phyloP scores from a whole-genome alignment of 1,284 basidiomycete genomes.

The Cryptococcus floricola region DNA sequence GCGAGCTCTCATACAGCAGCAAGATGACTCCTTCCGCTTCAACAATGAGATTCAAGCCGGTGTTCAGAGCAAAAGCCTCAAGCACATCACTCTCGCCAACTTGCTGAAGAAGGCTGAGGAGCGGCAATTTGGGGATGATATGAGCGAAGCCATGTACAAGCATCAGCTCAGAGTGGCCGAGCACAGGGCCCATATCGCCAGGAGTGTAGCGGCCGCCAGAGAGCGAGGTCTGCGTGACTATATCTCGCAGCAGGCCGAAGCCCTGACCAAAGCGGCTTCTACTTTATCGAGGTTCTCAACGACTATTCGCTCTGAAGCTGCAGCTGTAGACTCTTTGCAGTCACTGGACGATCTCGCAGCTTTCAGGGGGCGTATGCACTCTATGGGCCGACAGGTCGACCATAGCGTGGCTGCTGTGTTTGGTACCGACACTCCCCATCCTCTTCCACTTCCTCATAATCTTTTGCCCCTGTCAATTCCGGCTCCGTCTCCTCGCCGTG shows the following conservation, averaged over 20 bases:
- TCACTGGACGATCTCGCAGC: background rate
- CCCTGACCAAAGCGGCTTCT: conserved; percentile 54
- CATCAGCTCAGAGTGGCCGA: conserved; percentile 13
- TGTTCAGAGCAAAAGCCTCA: conserved; percentile 67
- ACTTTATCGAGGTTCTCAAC: conserved; percentile 11
- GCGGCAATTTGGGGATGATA: conserved; percentile 60
- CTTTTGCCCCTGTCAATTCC: conserved; percentile 10
- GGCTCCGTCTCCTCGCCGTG: conserved; percentile 15
- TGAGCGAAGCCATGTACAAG: conserved; percentile 43
- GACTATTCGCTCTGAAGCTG: conserved; percentile 6
- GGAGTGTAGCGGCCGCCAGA: conserved; percentile 64
- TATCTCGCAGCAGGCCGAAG: conserved; percentile 62
- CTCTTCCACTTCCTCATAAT: background rate
- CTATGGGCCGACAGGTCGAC: conserved; percentile 11
- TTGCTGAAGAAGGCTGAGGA: conserved; percentile 75
- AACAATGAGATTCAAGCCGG: conserved; percentile 61
- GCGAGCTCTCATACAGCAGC: conserved; percentile 62
- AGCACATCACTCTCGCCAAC: conserved; percentile 74
- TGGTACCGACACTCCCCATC: conserved; percentile 5
- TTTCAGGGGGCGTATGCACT: conserved; percentile 11
- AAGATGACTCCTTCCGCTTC: conserved; percentile 63
- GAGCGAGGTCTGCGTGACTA: conserved; percentile 64
- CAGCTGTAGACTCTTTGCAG: background rate
- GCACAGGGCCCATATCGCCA: conserved; percentile 55
- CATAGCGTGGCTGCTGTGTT: conserved; percentile 11